Evolutionary conservation across 2,329 filamentous ascomycete species (phyloP).

Genomic region (Arachnomyces sp.): DNA sequence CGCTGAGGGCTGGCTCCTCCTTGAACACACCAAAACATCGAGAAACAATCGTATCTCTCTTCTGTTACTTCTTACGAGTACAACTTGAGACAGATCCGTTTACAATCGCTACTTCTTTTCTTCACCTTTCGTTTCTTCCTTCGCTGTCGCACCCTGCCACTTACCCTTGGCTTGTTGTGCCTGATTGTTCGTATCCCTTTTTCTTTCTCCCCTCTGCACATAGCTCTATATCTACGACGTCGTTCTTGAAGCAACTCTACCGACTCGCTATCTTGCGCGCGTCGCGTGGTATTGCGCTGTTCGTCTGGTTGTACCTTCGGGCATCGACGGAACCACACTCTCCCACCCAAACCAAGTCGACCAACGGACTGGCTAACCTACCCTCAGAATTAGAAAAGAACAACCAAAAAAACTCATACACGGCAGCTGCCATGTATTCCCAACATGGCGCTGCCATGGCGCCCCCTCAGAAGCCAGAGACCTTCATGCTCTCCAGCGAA

Average conservation of each 20-base stretch:
- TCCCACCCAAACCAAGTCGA: background rate
- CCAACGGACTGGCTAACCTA: background rate
- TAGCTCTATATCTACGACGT: background rate
- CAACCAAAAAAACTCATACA: background rate
- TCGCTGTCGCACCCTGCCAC: background rate
- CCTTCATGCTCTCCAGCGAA: slow-evolving; percentile 95
- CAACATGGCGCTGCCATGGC: slow-evolving; percentile 77
- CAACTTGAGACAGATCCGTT: too few relatives aligned
- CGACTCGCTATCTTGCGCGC: background rate
- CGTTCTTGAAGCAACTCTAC: background rate
- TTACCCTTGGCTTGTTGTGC: background rate
- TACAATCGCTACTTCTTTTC: slow-evolving; percentile 2
- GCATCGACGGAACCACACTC: background rate
- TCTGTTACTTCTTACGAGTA: background rate
- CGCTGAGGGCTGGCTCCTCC: slow-evolving; percentile 31
- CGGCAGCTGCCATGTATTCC: slow-evolving; percentile 55
- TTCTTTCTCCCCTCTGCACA: background rate
- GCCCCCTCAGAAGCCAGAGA: slow-evolving; percentile 91
- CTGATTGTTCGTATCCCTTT: background rate
- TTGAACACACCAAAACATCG: slow-evolving; percentile 16
- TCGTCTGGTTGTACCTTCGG: background rate
- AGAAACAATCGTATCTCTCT: slow-evolving; percentile 8
- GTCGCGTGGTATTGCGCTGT: background rate
- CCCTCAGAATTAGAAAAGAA: background rate
- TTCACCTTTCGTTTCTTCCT: background rate